Conservation (phyloP, 2,329 filamentous ascomycete genomes). For the Beauveria bassiana region DNA sequence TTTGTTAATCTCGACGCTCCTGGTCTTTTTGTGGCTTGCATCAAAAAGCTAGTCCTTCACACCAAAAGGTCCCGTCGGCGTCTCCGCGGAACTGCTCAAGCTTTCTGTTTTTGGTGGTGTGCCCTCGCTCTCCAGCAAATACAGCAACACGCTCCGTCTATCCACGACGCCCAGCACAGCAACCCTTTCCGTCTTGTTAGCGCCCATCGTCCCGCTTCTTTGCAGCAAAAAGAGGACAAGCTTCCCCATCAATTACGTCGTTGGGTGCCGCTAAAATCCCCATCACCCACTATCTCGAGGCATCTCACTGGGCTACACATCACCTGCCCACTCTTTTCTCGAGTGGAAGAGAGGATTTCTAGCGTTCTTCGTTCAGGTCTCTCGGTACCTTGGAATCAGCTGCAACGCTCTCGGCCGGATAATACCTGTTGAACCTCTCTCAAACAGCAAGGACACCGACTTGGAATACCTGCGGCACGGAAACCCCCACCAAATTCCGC, state of each 20-base stretch:
- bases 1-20: background rate
- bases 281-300: slow-evolving; percentile 9
- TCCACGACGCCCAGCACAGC: background rate
- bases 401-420: background rate
- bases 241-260: slow-evolving; percentile 10
- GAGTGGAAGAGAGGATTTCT: background rate
- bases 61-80: background rate
- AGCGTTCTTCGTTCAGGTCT: background rate
- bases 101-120: slow-evolving; percentile 1
- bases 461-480: background rate
- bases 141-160: background rate
- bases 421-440: background rate
- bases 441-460: background rate
- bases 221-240: slow-evolving; percentile 1
- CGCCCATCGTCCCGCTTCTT: slow-evolving; percentile 7
- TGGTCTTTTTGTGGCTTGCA: slow-evolving; percentile 4
- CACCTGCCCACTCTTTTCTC: slow-evolving; percentile 5
- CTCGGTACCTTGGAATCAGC: background rate
- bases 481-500: slow-evolving; percentile 3
- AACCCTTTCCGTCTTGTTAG: slow-evolving; percentile 2
- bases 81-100: slow-evolving; percentile 3
- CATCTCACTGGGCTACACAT: slow-evolving; percentile 5
- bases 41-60: background rate
- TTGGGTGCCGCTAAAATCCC: slow-evolving; percentile 9
- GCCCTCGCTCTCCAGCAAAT: background rate